Evolutionary conservation across 2,329 filamentous ascomycete species (phyloP), one percentile per base, ranked within the genome.

Genomic region (Aureobasidium mangrovei): DNA sequence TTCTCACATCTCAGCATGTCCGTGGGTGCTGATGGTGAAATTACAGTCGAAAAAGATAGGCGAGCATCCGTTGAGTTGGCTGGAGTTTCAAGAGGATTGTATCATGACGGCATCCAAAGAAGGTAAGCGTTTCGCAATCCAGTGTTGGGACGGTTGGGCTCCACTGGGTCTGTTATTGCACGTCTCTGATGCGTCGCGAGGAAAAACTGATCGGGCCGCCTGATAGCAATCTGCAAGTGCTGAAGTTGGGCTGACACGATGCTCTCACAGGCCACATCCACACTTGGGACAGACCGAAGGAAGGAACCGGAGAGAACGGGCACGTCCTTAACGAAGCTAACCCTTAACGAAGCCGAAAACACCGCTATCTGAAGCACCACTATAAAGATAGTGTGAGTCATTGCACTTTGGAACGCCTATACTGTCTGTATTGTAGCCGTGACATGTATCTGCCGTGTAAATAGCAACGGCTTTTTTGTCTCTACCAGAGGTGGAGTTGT

Each of bases 71-170:
- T 76, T 95, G 43, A 88, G 83, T 68, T 95, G 91, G 85, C 72
- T 98, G 38, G 87, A 84, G n/a, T 98, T 98, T 64, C 91, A 91
- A 53, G 86, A 96, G 67, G 85, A 95, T 63, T 86, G 86, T 59
- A 95, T 98, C 61, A 84, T 97, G 65, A 96, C 90, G 35, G 89
- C 88, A 61, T 96, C 90, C 72, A 86, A 89, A 66, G 87, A 84
- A 72, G 91, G 91, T 94, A 75, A 70, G 84, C 76, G 44, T 42
- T 53, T 43, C 33, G 46, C 36, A 41, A 31, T 54, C 46, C 27
- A 18, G 27, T 44, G 49, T 47, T 38, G 49, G 33, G 40, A 38
- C 7, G 38, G 10, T 32, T 18, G 24, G 24, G 40, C 33, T 45
- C 49, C 49, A 53, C 40, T 28, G 32, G 7, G 32, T n/a, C 31